phyloP scores from a whole-genome alignment of 495 filamentous ascomycete genomes.

The Xylaria venustula region DNA sequence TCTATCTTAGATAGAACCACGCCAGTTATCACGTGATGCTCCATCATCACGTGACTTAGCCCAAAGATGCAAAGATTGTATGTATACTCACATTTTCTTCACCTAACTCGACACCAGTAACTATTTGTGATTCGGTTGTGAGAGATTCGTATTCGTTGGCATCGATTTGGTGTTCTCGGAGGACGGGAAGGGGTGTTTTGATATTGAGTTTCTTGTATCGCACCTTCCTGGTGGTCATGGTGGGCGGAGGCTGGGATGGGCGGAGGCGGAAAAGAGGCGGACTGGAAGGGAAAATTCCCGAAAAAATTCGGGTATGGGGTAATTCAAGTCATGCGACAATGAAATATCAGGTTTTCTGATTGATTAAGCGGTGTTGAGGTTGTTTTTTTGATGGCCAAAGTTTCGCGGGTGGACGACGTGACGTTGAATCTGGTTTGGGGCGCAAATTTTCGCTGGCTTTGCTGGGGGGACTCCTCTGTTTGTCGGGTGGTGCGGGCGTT shows the following conservation, averaged over 20 bases:
- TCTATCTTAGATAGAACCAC: too few relatives aligned
- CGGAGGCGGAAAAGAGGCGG: slow-evolving; percentile 33
- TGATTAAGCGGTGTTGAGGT: slow-evolving; percentile 45
- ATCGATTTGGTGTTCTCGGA: slow-evolving; percentile 89
- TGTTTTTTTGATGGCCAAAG: slow-evolving; percentile 60
- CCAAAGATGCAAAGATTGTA: slow-evolving; percentile 39
- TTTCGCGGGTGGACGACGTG: slow-evolving; percentile 59
- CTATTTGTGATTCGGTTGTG: slow-evolving; percentile 65
- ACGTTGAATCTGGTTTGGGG: slow-evolving; percentile 56
- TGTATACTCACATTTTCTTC: slow-evolving; percentile 87
- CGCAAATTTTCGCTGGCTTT: slow-evolving; percentile 43
- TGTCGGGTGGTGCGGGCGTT: slow-evolving; percentile 6
- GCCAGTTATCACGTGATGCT: slow-evolving; percentile 53
- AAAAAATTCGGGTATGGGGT: slow-evolving; percentile 44
- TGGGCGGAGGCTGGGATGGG: slow-evolving; percentile 45
- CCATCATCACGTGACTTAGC: slow-evolving; percentile 32
- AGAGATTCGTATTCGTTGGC: slow-evolving; percentile 59
- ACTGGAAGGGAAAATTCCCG: slow-evolving; percentile 48
- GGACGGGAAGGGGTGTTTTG: slow-evolving; percentile 79
- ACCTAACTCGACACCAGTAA: slow-evolving; percentile 92
- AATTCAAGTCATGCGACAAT: slow-evolving; percentile 55
- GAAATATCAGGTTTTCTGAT: slow-evolving; percentile 56
- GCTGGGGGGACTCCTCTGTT: slow-evolving; percentile 19
- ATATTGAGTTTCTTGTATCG: slow-evolving; percentile 89
- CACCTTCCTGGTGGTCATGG: slow-evolving; percentile 69